Conservation (phyloP, 352 stramenopile genomes). For the Globisporangium iwayamae region DNA sequence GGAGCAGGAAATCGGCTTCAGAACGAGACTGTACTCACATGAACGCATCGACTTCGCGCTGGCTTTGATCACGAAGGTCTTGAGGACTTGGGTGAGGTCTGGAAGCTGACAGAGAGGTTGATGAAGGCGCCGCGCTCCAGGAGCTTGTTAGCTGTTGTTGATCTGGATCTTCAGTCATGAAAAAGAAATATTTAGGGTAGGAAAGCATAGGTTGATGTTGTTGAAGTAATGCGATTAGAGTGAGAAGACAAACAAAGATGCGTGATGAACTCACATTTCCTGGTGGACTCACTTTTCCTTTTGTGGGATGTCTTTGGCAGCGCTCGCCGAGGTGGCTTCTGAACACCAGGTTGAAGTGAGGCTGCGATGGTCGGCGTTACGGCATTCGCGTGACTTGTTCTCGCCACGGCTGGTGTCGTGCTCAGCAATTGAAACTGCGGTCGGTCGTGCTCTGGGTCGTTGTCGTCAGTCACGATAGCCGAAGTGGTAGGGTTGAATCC, state of each 20-base stretch:
- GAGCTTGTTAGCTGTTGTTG: slow-evolving; percentile 7
- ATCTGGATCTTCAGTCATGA: slow-evolving; percentile 13
- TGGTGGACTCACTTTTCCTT: neutral
- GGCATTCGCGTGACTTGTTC: neutral
- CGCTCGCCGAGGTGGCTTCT: neutral
- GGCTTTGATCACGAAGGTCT: slow-evolving; percentile 1
- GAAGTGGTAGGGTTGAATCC: neutral
- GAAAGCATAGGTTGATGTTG: slow-evolving; percentile 16
- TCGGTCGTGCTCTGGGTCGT: neutral
- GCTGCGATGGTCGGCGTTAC: neutral
- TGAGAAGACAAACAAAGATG: slow-evolving; percentile 1
- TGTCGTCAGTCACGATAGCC: slow-evolving; percentile 1
- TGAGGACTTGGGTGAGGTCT: neutral
- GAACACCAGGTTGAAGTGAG: neutral
- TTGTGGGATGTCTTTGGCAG: neutral
- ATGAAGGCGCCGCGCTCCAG: neutral
- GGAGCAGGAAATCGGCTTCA: neutral
- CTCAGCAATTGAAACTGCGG: slow-evolving; percentile 16
- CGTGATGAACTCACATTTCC: slow-evolving; percentile 11
- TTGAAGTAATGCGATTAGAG: slow-evolving; percentile 20
- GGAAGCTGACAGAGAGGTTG: neutral
- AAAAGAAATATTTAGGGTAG: slow-evolving; percentile 20
- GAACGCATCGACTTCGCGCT: slow-evolving; percentile 22
- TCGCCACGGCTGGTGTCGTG: neutral
- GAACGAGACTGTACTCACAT: slow-evolving; percentile 22